A percentile compares a stretch with the other conserved stretches of the same genome.
Conservation (phyloP, 345 rosid genomes). For the Rhodamnia rubescens region DNA sequence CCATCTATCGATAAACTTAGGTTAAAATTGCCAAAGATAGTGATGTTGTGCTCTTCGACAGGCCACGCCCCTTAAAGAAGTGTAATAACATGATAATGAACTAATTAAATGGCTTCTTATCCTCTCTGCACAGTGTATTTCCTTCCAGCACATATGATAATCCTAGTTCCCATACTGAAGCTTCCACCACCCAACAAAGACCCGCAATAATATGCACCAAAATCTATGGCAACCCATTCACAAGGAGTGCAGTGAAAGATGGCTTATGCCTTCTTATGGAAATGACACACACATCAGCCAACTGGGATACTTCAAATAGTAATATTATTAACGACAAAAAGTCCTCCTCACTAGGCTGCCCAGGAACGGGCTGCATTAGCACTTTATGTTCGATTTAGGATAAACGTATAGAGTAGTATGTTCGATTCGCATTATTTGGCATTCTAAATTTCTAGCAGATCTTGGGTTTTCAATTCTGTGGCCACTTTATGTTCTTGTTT, state of each 20-base stretch:
- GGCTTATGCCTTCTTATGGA: background rate
- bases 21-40: background rate
- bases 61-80: background rate
- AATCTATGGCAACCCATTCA: background rate
- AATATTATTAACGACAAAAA: background rate
- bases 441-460: too few species aligned
- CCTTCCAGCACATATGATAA: background rate
- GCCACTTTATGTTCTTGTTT: too few species aligned
- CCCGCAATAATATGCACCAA: background rate
- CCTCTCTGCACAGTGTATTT: background rate
- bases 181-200: background rate
- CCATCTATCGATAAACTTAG: background rate
- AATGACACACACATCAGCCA: background rate
- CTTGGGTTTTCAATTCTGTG: too few species aligned
- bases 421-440: too few species aligned
- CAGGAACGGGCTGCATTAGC: background rate
- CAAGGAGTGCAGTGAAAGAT: background rate
- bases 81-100: background rate
- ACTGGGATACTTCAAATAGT: background rate
- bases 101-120: background rate
- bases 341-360: background rate
- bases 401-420: too few species aligned
- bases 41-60: background rate
- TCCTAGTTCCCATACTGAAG: background rate
- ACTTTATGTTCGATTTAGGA: too few species aligned